Conservation (phyloP, 768 basidiomycete genomes). For the Tylopilus balloui region DNA sequence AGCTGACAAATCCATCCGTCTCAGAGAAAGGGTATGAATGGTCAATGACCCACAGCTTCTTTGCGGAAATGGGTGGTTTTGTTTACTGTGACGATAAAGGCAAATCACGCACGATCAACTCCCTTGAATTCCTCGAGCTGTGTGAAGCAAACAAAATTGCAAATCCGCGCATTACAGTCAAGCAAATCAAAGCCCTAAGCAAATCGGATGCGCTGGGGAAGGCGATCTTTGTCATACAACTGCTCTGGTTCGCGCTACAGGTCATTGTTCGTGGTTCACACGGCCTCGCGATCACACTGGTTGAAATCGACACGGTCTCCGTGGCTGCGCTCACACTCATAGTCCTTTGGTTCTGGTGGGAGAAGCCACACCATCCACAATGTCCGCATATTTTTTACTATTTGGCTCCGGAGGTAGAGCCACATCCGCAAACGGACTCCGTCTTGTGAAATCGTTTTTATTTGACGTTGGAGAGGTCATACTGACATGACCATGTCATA, state of each 20-base stretch:
- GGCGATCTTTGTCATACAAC: neutral
- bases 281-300: no score
- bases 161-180: neutral
- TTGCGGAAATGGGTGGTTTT: constrained; percentile 1
- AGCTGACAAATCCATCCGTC: neutral
- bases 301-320: no score
- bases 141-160: neutral
- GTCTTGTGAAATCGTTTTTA: no score
- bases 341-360: no score
- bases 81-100: neutral
- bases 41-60: constrained; percentile 1
- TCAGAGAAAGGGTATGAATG: neutral
- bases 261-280: no score
- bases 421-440: no score
- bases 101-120: neutral
- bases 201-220: neutral
- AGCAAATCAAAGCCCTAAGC: neutral
- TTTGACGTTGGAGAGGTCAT: no score
- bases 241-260: neutral
- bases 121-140: neutral
- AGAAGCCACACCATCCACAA: no score
- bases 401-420: no score
- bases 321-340: no score
- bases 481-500: no score
- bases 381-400: no score